Evolutionary conservation across 495 filamentous ascomycete species (phyloP).

Genomic region (Pseudoneurospora amorphoporcata): DNA sequence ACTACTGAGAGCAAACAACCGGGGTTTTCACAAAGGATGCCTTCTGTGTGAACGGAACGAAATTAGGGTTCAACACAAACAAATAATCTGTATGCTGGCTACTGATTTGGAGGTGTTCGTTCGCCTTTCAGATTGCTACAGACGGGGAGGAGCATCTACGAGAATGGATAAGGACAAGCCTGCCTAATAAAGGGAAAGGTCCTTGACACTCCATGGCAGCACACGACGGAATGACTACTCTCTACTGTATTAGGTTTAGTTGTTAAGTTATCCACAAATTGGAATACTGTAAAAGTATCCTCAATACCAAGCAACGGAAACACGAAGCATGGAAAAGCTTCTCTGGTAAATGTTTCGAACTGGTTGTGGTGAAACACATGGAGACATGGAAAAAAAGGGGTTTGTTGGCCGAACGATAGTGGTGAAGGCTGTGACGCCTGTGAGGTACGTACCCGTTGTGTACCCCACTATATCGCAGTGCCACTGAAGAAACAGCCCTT

Average conservation of each 20-base stretch:
- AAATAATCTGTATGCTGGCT: not conserved
- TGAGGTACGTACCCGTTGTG: not conserved
- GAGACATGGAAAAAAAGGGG: not conserved
- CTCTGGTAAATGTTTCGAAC: not conserved
- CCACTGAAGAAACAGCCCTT: not conserved
- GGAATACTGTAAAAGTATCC: not conserved
- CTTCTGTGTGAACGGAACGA: not conserved
- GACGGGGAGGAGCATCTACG: not conserved
- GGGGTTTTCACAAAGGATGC: not conserved
- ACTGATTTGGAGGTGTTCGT: not conserved
- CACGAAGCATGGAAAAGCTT: not conserved
- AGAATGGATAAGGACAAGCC: not conserved
- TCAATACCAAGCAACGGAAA: not conserved
- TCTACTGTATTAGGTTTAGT: not conserved
- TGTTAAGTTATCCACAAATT: not conserved
- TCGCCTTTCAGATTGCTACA: not conserved
- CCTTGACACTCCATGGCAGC: not conserved
- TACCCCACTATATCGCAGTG: not conserved
- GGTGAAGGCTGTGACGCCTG: not conserved
- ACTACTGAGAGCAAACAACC: not conserved
- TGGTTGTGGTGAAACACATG: not conserved
- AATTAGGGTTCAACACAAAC: not conserved
- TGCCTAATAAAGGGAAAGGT: not conserved
- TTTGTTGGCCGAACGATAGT: not conserved
- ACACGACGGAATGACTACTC: not conserved